Conservation (phyloP, 2,329 filamentous ascomycete genomes). For the Dryadomyces quercus-mongolicae region DNA sequence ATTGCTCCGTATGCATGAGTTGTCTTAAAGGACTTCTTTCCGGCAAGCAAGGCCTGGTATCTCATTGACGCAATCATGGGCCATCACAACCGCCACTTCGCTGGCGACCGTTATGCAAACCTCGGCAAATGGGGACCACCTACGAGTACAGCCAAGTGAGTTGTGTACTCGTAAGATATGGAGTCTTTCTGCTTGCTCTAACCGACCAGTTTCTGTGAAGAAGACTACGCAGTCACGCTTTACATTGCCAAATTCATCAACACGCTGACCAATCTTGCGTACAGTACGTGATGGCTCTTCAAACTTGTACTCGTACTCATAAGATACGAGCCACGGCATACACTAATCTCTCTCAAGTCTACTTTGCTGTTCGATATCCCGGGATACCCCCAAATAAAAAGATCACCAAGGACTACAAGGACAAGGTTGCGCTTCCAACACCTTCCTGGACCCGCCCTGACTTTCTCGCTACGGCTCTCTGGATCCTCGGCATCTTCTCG, state of each 20-base stretch:
- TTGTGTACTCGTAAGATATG: neutral
- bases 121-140: conserved; percentile 18
- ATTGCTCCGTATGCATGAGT: no score
- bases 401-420: conserved; percentile 5
- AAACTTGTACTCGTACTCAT: no score
- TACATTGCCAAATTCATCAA: conserved; percentile 43
- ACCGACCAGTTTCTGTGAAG: conserved; percentile 19
- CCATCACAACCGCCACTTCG: conserved; percentile 17
- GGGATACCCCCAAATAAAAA: conserved; percentile 12
- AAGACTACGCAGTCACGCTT: conserved; percentile 40
- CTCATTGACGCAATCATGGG: conserved; percentile 12
- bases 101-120: conserved; percentile 15
- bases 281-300: conserved; percentile 21
- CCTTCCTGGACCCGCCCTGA: conserved; percentile 18
- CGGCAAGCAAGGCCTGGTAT: neutral
- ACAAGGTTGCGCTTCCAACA: neutral
- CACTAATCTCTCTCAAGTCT: conserved; percentile 19
- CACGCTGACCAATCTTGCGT: conserved; percentile 36
- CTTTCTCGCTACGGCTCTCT: conserved; percentile 27
- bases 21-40: no score
- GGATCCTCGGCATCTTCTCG: conserved; percentile 29
- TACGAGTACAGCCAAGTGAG: conserved; percentile 19
- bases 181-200: no score
- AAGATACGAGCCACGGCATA: neutral
- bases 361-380: conserved; percentile 27